phyloP scores from a whole-genome alignment of 176 grass and related monocot genomes.

The Triticum dicoccoides region DNA sequence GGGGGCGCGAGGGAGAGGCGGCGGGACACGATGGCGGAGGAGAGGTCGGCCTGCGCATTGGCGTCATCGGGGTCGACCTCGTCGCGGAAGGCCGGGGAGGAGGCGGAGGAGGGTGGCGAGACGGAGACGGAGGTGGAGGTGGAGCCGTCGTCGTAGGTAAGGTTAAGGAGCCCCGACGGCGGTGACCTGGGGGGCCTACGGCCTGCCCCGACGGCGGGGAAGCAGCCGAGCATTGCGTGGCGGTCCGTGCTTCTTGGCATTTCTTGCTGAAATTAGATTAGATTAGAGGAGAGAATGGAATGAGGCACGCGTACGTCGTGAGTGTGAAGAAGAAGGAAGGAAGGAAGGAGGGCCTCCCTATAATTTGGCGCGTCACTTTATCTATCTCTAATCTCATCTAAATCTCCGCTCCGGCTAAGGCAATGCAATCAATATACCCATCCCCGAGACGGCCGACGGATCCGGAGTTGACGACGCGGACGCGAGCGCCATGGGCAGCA shows the following conservation, averaged over 20 bases:
- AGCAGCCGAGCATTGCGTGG: slow-evolving; percentile 57
- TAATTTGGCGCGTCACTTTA: slow-evolving; percentile 4
- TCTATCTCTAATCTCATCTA: too few species aligned
- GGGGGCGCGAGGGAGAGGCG: slow-evolving; percentile 61
- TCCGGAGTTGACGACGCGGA: too few species aligned
- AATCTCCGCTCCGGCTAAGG: too few species aligned
- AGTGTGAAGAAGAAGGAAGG: slow-evolving; percentile 11
- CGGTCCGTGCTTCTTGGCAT: slow-evolving; percentile 30
- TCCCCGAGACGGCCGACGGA: too few species aligned
- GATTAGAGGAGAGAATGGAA: background rate
- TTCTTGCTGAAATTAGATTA: background rate
- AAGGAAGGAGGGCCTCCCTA: background rate
- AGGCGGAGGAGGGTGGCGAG: slow-evolving; percentile 30
- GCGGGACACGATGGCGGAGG: slow-evolving; percentile 70
- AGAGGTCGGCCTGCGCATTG: slow-evolving; percentile 47
- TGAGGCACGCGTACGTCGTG: background rate
- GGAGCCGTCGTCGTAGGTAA: slow-evolving; percentile 17
- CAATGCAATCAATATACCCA: too few species aligned
- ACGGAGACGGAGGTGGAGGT: slow-evolving; percentile 11
- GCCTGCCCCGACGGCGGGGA: slow-evolving; percentile 3
- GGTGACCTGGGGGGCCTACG: slow-evolving; percentile 26
- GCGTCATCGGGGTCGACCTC: slow-evolving; percentile 36
- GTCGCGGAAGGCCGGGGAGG: slow-evolving; percentile 37
- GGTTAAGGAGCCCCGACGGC: too few species aligned
- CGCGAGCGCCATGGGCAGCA: too few species aligned